A percentile compares a stretch with the other conserved stretches of the same genome.
Evolutionary conservation across 495 filamentous ascomycete species (phyloP).

Genomic region (Coniosporium apollinis): DNA sequence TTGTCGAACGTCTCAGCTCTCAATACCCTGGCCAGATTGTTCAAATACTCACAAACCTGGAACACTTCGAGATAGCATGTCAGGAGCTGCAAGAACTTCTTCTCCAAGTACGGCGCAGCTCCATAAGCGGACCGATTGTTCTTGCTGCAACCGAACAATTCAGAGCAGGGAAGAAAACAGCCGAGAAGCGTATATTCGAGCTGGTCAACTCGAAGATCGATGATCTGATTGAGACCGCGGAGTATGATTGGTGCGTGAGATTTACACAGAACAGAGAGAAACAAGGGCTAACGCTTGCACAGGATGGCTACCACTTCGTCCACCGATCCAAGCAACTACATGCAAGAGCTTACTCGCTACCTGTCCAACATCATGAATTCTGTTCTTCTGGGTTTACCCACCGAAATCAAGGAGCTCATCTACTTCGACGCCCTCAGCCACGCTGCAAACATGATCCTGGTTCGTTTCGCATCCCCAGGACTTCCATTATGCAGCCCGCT

Average conservation of each 20-base stretch:
- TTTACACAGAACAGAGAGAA: background rate
- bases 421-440: conserved; percentile 94
- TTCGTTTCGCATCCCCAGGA: background rate
- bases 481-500: background rate
- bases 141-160: conserved; percentile 76
- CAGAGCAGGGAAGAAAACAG: conserved; percentile 77
- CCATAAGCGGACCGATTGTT: conserved; percentile 54
- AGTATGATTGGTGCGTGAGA: conserved; percentile 70
- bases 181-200: conserved; percentile 95
- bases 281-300: background rate
- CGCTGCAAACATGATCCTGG: conserved; percentile 71
- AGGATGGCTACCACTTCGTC: conserved; percentile 47
- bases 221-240: conserved; percentile 87
- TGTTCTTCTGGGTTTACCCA: conserved; percentile 74
- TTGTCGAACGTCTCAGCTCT: conserved; percentile 75
- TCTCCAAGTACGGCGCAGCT: conserved; percentile 63
- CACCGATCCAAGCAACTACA: conserved; percentile 70
- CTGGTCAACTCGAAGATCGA: conserved; percentile 98
- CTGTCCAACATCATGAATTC: conserved; percentile 95
- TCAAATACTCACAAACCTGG: conserved; percentile 92
- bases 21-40: conserved; percentile 96
- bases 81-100: conserved; percentile 70
- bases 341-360: conserved; percentile 82
- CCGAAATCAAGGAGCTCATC: conserved; percentile 90
- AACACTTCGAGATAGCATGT: conserved; percentile 91